Evolutionary conservation across 345 rosid genomes (phyloP).

Genomic region (Arabis alpina): DNA sequence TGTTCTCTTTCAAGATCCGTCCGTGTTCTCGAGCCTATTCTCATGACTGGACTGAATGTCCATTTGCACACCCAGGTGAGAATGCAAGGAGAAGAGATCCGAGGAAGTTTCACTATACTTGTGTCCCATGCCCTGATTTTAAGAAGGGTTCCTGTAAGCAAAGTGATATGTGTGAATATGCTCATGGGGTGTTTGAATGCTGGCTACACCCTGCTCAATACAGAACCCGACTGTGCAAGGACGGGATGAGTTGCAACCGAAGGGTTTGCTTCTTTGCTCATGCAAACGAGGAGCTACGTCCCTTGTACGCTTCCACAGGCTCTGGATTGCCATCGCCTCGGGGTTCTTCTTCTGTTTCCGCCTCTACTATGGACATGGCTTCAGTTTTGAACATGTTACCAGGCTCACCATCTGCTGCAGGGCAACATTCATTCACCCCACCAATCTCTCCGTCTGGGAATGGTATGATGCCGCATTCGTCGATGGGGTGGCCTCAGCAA

Average conservation of each 20-base stretch:
- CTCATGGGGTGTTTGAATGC: slow-evolving; percentile 69
- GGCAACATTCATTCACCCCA: slow-evolving; percentile 64
- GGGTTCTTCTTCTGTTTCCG: slow-evolving; percentile 41
- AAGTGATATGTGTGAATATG: slow-evolving; percentile 58
- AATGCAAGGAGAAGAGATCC: slow-evolving; percentile 84
- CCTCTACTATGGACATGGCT: slow-evolving; percentile 85
- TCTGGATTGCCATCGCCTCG: slow-evolving; percentile 91
- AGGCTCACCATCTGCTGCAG: slow-evolving; percentile 81
- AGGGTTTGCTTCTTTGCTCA: slow-evolving; percentile 98
- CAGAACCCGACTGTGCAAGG: slow-evolving; percentile 89
- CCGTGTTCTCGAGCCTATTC: slow-evolving; percentile 66
- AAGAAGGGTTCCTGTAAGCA: slow-evolving; percentile 71
- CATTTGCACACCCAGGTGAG: slow-evolving; percentile 83
- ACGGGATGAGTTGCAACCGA: slow-evolving; percentile 79
- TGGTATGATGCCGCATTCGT: slow-evolving; percentile 60
- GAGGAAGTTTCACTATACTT: slow-evolving; percentile 70
- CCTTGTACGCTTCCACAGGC: slow-evolving; percentile 84
- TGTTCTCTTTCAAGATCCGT: slow-evolving; percentile 63
- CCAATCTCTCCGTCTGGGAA: slow-evolving; percentile 90
- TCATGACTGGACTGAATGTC: slow-evolving; percentile 88
- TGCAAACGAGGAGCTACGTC: slow-evolving; percentile 78
- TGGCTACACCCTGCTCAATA: slow-evolving; percentile 96
- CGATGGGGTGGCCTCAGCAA: slow-evolving; percentile 82
- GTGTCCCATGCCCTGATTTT: slow-evolving; percentile 83
- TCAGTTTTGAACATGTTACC: slow-evolving; percentile 77